Evolutionary conservation across 1,284 basidiomycete genomes (phyloP).

Genomic region (Thecaphora frezii): DNA sequence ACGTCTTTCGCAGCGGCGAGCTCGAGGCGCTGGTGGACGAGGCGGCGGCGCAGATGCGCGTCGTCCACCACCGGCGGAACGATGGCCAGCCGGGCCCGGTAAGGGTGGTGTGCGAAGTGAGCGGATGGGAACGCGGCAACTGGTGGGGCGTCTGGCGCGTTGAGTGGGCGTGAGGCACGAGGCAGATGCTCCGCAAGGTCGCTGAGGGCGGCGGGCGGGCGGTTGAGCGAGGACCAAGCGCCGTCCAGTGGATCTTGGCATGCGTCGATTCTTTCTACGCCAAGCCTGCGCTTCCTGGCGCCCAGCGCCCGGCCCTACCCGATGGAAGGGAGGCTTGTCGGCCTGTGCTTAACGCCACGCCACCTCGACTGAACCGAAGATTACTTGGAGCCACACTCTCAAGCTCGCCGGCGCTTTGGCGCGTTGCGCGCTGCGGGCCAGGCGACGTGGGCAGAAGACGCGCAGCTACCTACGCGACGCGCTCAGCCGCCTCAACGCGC

Average conservation of each 20-base stretch:
- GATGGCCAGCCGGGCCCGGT: slow-evolving; percentile 1
- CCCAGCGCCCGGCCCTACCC: too few species aligned
- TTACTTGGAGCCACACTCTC: too few species aligned
- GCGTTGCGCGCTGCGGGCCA: too few species aligned
- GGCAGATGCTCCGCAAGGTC: neutral
- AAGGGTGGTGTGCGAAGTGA: slow-evolving; percentile 30
- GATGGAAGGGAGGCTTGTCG: too few species aligned
- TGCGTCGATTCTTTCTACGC: neutral
- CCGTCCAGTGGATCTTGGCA: neutral
- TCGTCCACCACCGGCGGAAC: neutral
- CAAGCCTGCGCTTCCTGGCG: neutral
- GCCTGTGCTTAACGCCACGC: too few species aligned
- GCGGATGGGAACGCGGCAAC: slow-evolving; percentile 57
- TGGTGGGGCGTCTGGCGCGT: slow-evolving; percentile 59
- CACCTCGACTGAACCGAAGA: too few species aligned
- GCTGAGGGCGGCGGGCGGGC: too few species aligned
- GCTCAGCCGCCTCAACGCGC: too few species aligned
- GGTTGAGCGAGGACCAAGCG: too few species aligned
- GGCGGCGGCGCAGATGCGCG: slow-evolving; percentile 26
- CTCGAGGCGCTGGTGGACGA: slow-evolving; percentile 49
- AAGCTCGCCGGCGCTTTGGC: too few species aligned
- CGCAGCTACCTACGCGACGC: too few species aligned
- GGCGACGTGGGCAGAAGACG: too few species aligned
- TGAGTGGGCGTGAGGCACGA: slow-evolving; percentile 11
- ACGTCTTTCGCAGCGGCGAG: slow-evolving; percentile 52